Evolutionary conservation across 306 rosid genomes (phyloP), one percentile per base, ranked within the genome.

Genomic region (Vicia villosa): DNA sequence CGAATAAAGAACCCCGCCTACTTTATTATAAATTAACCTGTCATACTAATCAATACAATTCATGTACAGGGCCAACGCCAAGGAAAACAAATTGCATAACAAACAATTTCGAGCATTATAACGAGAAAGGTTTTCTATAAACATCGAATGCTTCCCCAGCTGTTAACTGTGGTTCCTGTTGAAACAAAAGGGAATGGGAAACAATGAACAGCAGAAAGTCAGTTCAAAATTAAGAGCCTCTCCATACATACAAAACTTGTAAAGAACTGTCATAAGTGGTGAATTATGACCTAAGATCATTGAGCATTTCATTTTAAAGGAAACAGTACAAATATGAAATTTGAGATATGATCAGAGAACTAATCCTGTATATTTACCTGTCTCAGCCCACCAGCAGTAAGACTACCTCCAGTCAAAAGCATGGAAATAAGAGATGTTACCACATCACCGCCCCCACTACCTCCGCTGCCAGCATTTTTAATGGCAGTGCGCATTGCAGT

Each of bases 151-250:
- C 75, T 74, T 94, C 86, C 17, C 86, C 80, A 43, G 97, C 63
- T 12, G 99, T 91, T 69, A 94, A 74, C 50, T 94, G 99, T 21
- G 99, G 99, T 70, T 90, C 99, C 97, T 94, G 96, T 74, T n/a
- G 59, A 74, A 82, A 73, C 63, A 80, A 78, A 78, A 32, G 10
- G 47, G 19, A 54, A 43, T 9, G 19, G 55, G 59, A 41, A 68
- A 32, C 14, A 30, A 70, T 52, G 72, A 76, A 61, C 20, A 40
- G 30, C 79, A 70, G 10, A 60, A 60, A 60, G 73, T 82, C 66
- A 60, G 78, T 37, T 51, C 32, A 74, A 65, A 62, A 2, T 34
- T 40, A 58, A 22, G 22, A 66, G 59, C 8, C 50, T 70, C 41
- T 54, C 26, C 21, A 40, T n/a, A 61, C 38, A 26, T 40, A 56